Evolutionary conservation across 225 moss, liverwort and hornwort genomes (phyloP).

Genomic region (Pleurozium schreberi): DNA sequence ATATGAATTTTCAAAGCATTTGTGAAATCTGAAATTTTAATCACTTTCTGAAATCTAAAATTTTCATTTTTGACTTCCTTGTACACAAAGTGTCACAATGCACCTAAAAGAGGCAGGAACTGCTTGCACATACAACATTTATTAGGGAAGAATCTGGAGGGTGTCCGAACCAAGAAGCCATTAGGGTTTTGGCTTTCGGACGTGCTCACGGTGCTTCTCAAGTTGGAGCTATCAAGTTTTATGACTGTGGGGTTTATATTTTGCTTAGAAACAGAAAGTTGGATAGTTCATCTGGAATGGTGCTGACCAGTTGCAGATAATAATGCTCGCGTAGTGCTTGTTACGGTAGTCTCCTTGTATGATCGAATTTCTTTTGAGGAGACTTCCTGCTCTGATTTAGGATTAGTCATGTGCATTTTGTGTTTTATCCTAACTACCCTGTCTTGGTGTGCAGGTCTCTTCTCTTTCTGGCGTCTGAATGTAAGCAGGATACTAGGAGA

Average conservation of each 20-base stretch:
- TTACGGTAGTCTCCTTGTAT: neutral
- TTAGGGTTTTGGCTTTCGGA: neutral
- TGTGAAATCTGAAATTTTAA: too few species aligned
- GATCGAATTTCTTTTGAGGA: neutral
- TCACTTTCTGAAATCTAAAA: too few species aligned
- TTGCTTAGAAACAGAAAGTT: neutral
- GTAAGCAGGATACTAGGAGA: neutral
- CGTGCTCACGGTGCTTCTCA: neutral
- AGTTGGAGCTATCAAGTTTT: neutral
- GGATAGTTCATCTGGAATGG: neutral
- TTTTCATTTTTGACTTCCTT: too few species aligned
- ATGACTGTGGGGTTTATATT: neutral
- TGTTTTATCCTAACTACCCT: neutral
- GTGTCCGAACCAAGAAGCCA: neutral
- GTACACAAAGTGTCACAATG: too few species aligned
- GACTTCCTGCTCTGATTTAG: neutral
- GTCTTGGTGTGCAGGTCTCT: conserved; percentile 3
- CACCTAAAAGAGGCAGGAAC: too few species aligned
- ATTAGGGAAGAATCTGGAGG: neutral
- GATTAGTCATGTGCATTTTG: neutral
- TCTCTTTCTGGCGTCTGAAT: neutral
- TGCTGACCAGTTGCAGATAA: neutral
- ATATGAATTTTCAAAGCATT: too few species aligned
- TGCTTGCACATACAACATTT: too few species aligned
- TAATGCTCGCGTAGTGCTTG: neutral